These are phyloP conservation scores for Zygoascus sp. DNA, from an alignment of 1,139 yeast species.

Conservation along the genomic window DNA sequence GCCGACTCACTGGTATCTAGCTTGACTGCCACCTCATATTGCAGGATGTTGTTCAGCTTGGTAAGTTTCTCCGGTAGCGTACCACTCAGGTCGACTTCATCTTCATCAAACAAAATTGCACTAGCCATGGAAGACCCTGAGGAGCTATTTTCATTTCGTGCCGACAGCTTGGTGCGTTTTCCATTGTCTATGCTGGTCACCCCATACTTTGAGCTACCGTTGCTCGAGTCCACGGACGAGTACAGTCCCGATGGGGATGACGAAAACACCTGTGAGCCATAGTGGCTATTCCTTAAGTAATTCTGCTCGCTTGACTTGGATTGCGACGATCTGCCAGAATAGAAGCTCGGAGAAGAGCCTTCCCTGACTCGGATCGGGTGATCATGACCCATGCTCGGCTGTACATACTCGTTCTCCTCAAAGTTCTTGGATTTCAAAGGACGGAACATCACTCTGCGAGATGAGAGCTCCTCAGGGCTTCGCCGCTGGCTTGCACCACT, in stretches of 20 bases:
- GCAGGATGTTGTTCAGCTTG: constrained; percentile 20
- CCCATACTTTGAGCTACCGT: background rate
- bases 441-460: background rate
- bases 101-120: background rate
- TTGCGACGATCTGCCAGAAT: background rate
- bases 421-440: background rate
- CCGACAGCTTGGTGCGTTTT: background rate
- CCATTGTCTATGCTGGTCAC: background rate
- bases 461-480: background rate
- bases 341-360: background rate
- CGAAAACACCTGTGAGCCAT: background rate
- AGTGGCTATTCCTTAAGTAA: background rate
- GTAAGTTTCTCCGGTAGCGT: constrained; percentile 20
- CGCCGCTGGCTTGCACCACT: background rate
- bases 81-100: constrained; percentile 1
- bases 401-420: background rate
- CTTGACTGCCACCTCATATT: constrained; percentile 21
- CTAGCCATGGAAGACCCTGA: background rate
- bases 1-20: constrained; percentile 20
- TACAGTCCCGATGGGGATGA: background rate
- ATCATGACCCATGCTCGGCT: background rate
- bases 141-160: background rate
- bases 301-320: background rate
- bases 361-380: background rate
- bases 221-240: background rate